Evolutionary conservation across 2,329 filamentous ascomycete genomes (phyloP), one percentile per base, ranked within the genome.

Genomic region (Dothidotthia symphoricarpi): DNA sequence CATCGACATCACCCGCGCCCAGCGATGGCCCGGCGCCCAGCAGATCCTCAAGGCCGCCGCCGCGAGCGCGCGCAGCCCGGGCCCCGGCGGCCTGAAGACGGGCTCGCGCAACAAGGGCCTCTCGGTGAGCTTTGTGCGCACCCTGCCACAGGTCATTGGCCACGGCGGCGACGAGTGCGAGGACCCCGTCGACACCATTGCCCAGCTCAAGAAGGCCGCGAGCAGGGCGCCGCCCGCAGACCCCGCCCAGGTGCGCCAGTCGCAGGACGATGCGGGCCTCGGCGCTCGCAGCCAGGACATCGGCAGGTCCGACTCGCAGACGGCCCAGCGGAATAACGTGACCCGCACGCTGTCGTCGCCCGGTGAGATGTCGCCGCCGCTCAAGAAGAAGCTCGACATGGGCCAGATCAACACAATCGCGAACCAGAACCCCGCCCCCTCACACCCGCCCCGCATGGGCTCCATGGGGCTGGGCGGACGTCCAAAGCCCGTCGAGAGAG

Each of bases 121-220:
- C 45, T 72, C 72, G 4, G 90, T 96, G 24, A 80, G 75, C 39
- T 96, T 96, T 57, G 78, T 77, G 35, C 81, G 86, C 51, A 77
- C 76, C 8, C 74, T 77, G 37, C 89, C 90, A 6, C 85, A 88
- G 31, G 69, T 95, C 45, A 96, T 97, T 58, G 91, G 91, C 31
- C 84, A 91, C 66, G 91, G 91, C 41, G 91, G 91, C 24, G 91
- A 96, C 58, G 89, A 95, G 64, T 84, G 85, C 37, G 82, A 86
- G 36, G 71, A 77, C 7, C 86, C 86, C 2, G 78, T 82, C 2
- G 72, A 81, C 14, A 85, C 93, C 59, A 83, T 95, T 37, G 82
- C 81, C 4, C 75, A 73, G 60, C 72, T 70, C 46, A 83, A 77
- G 64, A 63, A 61, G 41, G 47, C 55, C 19, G 47, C 39, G 43